These are phyloP conservation scores for Penicillium sp. DNA, from an alignment of 2,329 filamentous ascomycete species.

Conservation along the genomic window DNA sequence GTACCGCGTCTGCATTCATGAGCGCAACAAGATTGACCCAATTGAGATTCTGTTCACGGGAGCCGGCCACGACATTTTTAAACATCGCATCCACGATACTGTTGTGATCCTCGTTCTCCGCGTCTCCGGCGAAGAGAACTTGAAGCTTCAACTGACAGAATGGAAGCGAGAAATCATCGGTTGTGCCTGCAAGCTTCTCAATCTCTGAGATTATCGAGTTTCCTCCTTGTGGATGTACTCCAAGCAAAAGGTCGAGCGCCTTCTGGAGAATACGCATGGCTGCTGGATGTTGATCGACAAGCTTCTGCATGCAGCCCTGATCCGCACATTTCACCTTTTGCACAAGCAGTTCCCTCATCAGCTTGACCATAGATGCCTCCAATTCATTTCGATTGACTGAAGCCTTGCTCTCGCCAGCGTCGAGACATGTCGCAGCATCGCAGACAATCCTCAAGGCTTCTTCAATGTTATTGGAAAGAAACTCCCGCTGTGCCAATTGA, in stretches of 20 bases:
- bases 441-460: constrained; percentile 34
- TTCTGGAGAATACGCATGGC: constrained; percentile 27
- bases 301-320: constrained; percentile 28
- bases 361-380: constrained; percentile 21
- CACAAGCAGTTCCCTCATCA: constrained; percentile 34
- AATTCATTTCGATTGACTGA: constrained; percentile 13
- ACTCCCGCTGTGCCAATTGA: constrained; percentile 37
- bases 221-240: constrained; percentile 21
- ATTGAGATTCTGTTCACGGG: constrained; percentile 30
- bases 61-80: constrained; percentile 35
- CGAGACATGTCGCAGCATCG: constrained; percentile 26
- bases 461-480: constrained; percentile 31
- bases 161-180: constrained; percentile 42
- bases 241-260: constrained; percentile 33
- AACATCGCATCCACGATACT: constrained; percentile 39
- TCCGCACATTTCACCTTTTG: constrained; percentile 28
- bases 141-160: constrained; percentile 42
- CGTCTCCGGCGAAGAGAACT: constrained; percentile 34
- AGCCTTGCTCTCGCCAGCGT: constrained; percentile 2
- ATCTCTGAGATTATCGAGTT: constrained; percentile 27
- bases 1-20: constrained; percentile 36
- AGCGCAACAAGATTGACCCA: constrained; percentile 39
- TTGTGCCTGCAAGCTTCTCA: constrained; percentile 33
- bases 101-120: constrained; percentile 25
- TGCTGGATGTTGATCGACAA: constrained; percentile 26